Base-by-base conservation (phyloP, 805 yeast species). In the Cyberlindnera sargentensis region DNA sequence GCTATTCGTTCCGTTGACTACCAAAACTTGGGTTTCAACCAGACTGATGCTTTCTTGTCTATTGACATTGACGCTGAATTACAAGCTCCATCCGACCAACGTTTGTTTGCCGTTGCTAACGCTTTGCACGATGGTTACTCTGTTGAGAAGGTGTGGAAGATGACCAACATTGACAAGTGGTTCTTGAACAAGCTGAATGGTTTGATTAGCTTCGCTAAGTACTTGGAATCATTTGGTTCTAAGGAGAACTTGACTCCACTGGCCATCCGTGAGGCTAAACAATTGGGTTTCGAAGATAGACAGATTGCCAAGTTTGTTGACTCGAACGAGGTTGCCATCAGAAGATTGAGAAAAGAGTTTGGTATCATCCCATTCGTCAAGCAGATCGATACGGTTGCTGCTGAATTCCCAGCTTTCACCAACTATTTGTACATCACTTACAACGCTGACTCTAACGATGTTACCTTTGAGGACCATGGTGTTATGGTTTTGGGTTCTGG, bases 321-420 rank as follows among this genome's bases (percentile, higher is more conserved):
- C 60, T 85, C 96, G 37, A 89, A 87, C 63, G 99, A 93, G 70
- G 84, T 90, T 47, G 95, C 95, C 44, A 80, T 93, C 51, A 81
- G 99, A 68, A 78, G 91, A 65, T 68, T 84, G 60, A 82, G 99
- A 71, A 80, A 83, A 58, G 95, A 87, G 57, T 79, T 78, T 45
- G 95, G 95, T 44, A 78, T 91, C 51, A 70, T 81, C 47, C 99
- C 99, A 54, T 86, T 84, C 62, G 97, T 89, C 49, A 91, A 91
- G 67, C 96, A 90, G 67, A 93, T 91, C 60, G 99, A 91, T 72
- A 91, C 99, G 28, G 95, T 91, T 54, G 99, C 99, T 41, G 98
- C 99, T 41, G 99, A 91, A 69, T 93, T 91, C 79, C 99, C 99
- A 41, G 96, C 97, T 39, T 76, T 65, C 70, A 91, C 99, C 57